phyloP scores from a whole-genome alignment of 179 eudicot species.

The Drosera spatulata region DNA sequence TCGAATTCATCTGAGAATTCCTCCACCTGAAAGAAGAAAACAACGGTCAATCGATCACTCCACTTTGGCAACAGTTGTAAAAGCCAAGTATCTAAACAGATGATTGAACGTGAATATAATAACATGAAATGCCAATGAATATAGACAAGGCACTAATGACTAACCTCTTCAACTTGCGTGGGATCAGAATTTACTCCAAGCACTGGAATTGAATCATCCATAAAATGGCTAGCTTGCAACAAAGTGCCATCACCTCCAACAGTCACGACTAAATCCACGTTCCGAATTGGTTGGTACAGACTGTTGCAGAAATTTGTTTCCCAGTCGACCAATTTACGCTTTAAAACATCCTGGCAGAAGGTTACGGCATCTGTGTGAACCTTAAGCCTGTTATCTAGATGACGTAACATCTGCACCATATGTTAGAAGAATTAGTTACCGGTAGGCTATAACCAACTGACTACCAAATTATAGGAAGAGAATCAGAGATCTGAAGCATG shows the following conservation, averaged over 20 bases:
- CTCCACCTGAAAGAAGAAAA: no score
- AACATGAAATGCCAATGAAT: no score
- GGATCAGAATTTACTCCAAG: slow-evolving; percentile 96
- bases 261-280: slow-evolving; percentile 73
- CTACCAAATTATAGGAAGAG: no score
- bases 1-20: no score
- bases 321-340: slow-evolving; percentile 47
- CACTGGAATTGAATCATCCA: slow-evolving; percentile 74
- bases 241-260: slow-evolving; percentile 97
- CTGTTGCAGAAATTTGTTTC: slow-evolving; percentile 38
- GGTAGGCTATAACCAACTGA: no score
- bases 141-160: neutral
- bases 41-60: no score
- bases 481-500: no score
- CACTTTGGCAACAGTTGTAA: no score
- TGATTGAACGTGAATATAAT: no score
- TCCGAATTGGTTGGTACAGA: slow-evolving; percentile 50
- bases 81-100: no score
- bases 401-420: slow-evolving; percentile 36
- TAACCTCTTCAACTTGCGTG: slow-evolving; percentile 69
- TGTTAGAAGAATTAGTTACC: no score
- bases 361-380: slow-evolving; percentile 70
- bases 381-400: slow-evolving; percentile 47
- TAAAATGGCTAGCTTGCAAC: slow-evolving; percentile 75
- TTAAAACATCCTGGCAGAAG: slow-evolving; percentile 60